Conservation (phyloP, 2,329 filamentous ascomycete genomes). For the Penicillium thymicola region DNA sequence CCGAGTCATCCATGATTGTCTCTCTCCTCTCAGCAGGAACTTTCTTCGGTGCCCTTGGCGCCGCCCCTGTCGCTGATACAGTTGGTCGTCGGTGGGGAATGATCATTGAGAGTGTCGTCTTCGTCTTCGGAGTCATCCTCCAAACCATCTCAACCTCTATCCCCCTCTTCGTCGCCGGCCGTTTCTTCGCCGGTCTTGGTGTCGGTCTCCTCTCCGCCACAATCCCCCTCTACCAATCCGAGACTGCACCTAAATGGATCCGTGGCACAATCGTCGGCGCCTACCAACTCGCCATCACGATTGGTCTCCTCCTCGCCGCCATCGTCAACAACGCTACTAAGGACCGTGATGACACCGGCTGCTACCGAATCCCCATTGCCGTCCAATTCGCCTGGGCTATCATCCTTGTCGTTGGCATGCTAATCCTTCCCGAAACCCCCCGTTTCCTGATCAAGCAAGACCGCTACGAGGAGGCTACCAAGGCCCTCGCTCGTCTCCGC, state of each 20-base stretch:
- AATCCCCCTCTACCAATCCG: constrained; percentile 69
- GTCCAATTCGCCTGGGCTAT: constrained; percentile 77
- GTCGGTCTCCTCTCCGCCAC: constrained; percentile 71
- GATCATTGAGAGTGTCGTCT: constrained; percentile 31
- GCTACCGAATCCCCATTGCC: constrained; percentile 74
- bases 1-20: constrained; percentile 33
- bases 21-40: constrained; percentile 62
- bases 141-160: constrained; percentile 32
- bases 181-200: constrained; percentile 51
- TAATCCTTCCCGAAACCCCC: constrained; percentile 77
- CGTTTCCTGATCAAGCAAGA: constrained; percentile 79
- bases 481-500: constrained; percentile 63
- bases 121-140: constrained; percentile 33
- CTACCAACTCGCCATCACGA: constrained; percentile 76
- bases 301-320: constrained; percentile 70
- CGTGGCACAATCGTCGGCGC: constrained; percentile 71
- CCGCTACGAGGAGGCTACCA: constrained; percentile 60
- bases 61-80: constrained; percentile 34
- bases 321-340: constrained; percentile 69
- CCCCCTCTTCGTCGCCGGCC: constrained; percentile 46
- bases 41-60: constrained; percentile 57
- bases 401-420: constrained; percentile 68
- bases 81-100: constrained; percentile 42
- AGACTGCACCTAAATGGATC: constrained; percentile 69
- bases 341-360: constrained; percentile 57